A percentile compares a stretch with the other conserved stretches of the same genome.
These are phyloP conservation scores for Rhizophora mangle DNA, from an alignment of 345 rosid genomes.

Conservation along the genomic window DNA sequence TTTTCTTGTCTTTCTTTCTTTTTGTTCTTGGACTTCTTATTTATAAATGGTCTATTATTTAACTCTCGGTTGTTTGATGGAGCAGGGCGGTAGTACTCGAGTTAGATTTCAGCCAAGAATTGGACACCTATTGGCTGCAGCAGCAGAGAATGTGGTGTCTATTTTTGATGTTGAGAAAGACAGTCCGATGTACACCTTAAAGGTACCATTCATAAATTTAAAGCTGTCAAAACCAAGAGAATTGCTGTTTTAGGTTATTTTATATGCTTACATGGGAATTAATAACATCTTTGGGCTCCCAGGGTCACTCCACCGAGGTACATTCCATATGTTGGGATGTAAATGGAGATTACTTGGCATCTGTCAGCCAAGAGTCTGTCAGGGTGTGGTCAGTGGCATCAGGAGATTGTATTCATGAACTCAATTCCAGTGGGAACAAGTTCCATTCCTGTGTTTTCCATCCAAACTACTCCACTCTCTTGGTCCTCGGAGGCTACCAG, in stretches of 20 bases:
- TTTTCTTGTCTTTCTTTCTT: slow-evolving; percentile 5
- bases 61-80: slow-evolving; percentile 19
- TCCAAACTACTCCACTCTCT: slow-evolving; percentile 70
- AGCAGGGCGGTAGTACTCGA: slow-evolving; percentile 73
- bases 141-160: slow-evolving; percentile 70
- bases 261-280: background rate
- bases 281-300: slow-evolving; percentile 13
- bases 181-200: slow-evolving; percentile 44
- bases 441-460: slow-evolving; percentile 89
- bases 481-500: slow-evolving; percentile 90
- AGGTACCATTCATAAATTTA: slow-evolving; percentile 37
- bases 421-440: slow-evolving; percentile 73
- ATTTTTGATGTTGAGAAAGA: slow-evolving; percentile 67
- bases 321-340: slow-evolving; percentile 80
- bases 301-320: slow-evolving; percentile 69
- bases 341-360: slow-evolving; percentile 70
- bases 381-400: slow-evolving; percentile 68
- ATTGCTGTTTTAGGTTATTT: background rate
- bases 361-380: slow-evolving; percentile 75
- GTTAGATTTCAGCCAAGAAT: slow-evolving; percentile 85
- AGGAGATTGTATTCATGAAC: slow-evolving; percentile 75
- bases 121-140: slow-evolving; percentile 80
- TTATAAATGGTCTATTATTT: slow-evolving; percentile 9
- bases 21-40: slow-evolving; percentile 20
- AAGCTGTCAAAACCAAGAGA: background rate